Conservation (phyloP, 2,329 filamentous ascomycete genomes). For the Podosphaera fusca region DNA sequence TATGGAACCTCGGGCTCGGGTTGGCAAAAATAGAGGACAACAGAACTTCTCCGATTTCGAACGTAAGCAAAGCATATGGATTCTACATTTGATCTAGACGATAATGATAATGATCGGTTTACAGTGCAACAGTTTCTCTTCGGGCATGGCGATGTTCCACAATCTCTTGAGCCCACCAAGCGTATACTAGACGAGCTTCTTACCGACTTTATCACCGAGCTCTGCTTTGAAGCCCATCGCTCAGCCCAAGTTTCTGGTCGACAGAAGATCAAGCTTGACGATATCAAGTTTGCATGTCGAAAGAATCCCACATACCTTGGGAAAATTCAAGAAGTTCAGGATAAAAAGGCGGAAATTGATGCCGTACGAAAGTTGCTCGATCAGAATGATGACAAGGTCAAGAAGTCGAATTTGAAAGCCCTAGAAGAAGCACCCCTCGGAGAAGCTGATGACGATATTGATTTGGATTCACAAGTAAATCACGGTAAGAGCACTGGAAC, state of each 20-base stretch:
- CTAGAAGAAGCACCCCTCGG: conserved; percentile 27
- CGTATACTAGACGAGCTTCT: conserved; percentile 83
- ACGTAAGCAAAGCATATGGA: conserved; percentile 25
- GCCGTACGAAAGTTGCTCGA: conserved; percentile 56
- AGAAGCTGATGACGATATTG: conserved; percentile 27
- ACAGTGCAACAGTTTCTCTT: conserved; percentile 52
- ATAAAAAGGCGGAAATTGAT: conserved; percentile 72
- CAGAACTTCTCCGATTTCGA: conserved; percentile 58
- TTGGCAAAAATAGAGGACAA: conserved; percentile 59
- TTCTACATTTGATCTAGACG: neutral
- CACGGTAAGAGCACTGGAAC: conserved; percentile 8
- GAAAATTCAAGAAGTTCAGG: conserved; percentile 69
- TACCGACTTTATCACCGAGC: conserved; percentile 87
- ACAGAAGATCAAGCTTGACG: conserved; percentile 94
- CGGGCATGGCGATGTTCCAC: conserved; percentile 55
- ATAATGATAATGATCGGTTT: neutral
- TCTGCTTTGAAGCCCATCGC: conserved; percentile 72
- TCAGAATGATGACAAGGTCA: conserved; percentile 39
- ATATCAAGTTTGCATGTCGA: conserved; percentile 85
- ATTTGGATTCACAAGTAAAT: conserved; percentile 14
- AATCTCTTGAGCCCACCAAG: conserved; percentile 64
- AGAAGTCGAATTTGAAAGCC: conserved; percentile 24
- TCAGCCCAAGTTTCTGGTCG: conserved; percentile 69
- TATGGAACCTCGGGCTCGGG: conserved; percentile 56
- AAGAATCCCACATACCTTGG: conserved; percentile 70